phyloP scores from a whole-genome alignment of 1,139 yeast species.

The Geotrichum australiense region DNA sequence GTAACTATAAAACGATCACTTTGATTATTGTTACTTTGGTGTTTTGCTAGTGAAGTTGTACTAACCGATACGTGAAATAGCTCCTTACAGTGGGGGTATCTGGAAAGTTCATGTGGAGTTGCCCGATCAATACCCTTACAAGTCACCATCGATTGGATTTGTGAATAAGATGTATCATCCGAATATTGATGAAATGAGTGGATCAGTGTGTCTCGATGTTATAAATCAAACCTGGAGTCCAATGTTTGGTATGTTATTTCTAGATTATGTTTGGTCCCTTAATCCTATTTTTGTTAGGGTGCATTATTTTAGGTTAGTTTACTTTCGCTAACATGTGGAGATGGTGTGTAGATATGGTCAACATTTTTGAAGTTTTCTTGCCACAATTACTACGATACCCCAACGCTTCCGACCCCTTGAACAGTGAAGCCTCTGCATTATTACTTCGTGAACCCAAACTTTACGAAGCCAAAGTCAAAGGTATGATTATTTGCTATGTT shows the following conservation, averaged over 20 bases:
- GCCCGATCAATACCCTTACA: conserved; percentile 93
- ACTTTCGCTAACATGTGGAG: background rate
- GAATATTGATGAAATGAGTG: conserved; percentile 66
- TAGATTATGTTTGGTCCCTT: background rate
- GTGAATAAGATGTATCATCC: conserved; percentile 91
- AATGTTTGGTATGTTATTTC: conserved; percentile 58
- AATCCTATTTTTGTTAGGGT: background rate
- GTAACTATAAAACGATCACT: background rate
- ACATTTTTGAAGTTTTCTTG: conserved; percentile 85
- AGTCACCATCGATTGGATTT: conserved; percentile 93
- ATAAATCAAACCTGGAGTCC: conserved; percentile 99
- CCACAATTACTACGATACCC: conserved; percentile 92
- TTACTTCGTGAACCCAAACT: conserved; percentile 63
- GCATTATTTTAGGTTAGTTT: background rate
- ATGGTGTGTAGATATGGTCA: conserved; percentile 42
- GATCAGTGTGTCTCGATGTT: conserved; percentile 92
- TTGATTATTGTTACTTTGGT: background rate
- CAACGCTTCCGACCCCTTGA: conserved; percentile 89
- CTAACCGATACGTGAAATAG: conserved; percentile 23
- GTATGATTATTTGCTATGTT: too few relatives aligned
- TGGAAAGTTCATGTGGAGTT: conserved; percentile 93
- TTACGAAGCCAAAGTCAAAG: conserved; percentile 62
- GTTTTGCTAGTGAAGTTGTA: background rate
- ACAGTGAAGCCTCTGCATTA: conserved; percentile 82
- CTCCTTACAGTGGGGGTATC: conserved; percentile 82